Evolutionary conservation across 768 basidiomycete species (phyloP).

Genomic region (Phanerodontia chrysosporium): DNA sequence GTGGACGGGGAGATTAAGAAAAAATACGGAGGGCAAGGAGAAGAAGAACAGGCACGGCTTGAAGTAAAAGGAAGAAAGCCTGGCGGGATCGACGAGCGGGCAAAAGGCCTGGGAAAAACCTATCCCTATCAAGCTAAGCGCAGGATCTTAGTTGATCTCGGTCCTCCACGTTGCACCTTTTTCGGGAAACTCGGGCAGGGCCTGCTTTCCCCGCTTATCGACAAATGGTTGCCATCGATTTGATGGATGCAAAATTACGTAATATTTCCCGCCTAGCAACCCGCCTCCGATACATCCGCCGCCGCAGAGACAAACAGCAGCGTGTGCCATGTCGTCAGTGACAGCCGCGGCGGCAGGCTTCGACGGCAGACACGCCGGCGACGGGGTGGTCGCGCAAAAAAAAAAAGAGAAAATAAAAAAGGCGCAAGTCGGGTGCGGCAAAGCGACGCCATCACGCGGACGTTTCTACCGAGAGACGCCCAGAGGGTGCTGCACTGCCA

Average conservation of each 20-base stretch:
- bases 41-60: slow-evolving; percentile 8
- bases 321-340: not conserved
- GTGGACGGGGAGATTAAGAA: not conserved
- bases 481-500: not conserved
- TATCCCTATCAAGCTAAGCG: slow-evolving; percentile 2
- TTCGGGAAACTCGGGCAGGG: slow-evolving; percentile 7
- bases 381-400: not conserved
- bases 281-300: slow-evolving; percentile 1
- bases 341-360: too few relatives aligned
- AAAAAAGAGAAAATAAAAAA: not conserved
- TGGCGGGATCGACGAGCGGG: slow-evolving; percentile 11
- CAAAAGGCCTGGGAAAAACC: slow-evolving; percentile 7
- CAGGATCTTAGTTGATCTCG: not conserved
- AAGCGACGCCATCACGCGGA: slow-evolving; percentile 1
- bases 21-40: not conserved
- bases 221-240: slow-evolving; percentile 12
- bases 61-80: slow-evolving; percentile 6
- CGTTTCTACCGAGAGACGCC: not conserved
- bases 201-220: slow-evolving; percentile 9
- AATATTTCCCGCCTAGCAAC: slow-evolving; percentile 9
- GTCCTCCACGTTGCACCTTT: slow-evolving; percentile 1
- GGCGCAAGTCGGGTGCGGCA: not conserved
- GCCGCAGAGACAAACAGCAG: too few relatives aligned
- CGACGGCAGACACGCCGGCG: not conserved
- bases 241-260: slow-evolving; percentile 9